These are phyloP conservation scores for Phytophthora pistaciae DNA, from an alignment of 352 stramenopile species.

Conservation along the genomic window DNA sequence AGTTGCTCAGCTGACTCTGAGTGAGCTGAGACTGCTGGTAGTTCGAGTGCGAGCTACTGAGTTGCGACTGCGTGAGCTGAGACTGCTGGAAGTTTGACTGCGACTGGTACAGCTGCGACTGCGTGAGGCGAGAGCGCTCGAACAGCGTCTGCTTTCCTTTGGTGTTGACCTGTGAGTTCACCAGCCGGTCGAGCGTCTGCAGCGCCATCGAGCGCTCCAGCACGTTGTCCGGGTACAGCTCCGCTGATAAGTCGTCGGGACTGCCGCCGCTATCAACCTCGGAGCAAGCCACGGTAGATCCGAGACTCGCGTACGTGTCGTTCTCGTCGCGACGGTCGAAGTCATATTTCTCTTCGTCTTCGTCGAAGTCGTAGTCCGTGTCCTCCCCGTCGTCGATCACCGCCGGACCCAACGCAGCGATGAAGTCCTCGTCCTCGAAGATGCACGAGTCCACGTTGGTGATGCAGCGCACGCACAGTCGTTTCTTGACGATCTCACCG, in stretches of 20 bases:
- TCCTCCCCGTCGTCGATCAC: conserved; percentile 44
- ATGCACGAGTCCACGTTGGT: conserved; percentile 62
- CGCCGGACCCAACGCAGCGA: conserved; percentile 51
- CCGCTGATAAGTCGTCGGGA: conserved; percentile 28
- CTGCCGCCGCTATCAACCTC: conserved; percentile 34
- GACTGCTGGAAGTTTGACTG: conserved; percentile 12
- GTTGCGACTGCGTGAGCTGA: conserved; percentile 5
- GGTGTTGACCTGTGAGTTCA: conserved; percentile 26
- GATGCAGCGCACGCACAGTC: conserved; percentile 63
- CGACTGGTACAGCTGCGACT: conserved; percentile 28
- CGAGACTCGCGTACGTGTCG: conserved; percentile 29
- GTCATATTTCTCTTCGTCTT: conserved; percentile 22
- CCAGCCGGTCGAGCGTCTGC: conserved; percentile 35
- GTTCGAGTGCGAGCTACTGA: conserved; percentile 6
- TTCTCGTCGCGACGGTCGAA: conserved; percentile 28
- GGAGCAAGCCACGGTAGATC: conserved; percentile 36
- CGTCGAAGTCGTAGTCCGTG: conserved; percentile 26
- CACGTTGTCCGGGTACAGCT: conserved; percentile 28
- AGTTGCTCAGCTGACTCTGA: conserved; percentile 1
- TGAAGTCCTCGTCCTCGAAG: conserved; percentile 72
- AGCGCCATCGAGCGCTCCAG: conserved; percentile 36
- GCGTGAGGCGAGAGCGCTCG: conserved; percentile 31
- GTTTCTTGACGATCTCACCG: conserved; percentile 56
- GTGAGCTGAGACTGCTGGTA: conserved; percentile 7
- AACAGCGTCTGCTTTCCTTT: conserved; percentile 13